These are phyloP conservation scores for Ceratocystis lukuohia DNA, from an alignment of 2,329 filamentous ascomycete species.

Conservation along the genomic window DNA sequence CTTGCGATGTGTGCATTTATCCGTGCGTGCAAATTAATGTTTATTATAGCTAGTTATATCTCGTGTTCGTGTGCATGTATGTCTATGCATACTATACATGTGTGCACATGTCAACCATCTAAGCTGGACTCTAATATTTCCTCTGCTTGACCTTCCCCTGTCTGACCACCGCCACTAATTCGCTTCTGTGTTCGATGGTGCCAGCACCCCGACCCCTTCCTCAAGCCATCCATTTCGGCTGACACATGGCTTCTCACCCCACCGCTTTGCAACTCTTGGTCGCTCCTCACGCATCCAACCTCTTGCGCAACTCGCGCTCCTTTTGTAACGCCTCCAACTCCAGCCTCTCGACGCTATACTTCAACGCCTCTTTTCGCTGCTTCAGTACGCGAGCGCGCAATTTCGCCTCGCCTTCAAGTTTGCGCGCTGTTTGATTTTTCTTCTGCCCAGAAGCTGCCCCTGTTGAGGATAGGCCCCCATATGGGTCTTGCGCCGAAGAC, in stretches of 20 bases:
- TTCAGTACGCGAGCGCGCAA: conserved; percentile 47
- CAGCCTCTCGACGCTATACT: conserved; percentile 74
- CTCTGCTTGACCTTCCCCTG: background rate
- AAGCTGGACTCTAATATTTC: background rate
- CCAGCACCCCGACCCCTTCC: background rate
- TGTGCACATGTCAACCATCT: background rate
- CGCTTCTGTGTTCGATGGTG: background rate
- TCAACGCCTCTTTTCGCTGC: conserved; percentile 72
- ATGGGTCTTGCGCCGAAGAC: conserved; percentile 14
- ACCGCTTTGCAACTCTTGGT: too few species aligned
- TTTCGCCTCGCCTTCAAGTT: conserved; percentile 41
- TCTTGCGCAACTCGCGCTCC: conserved; percentile 44
- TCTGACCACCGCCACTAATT: background rate
- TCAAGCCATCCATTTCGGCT: background rate
- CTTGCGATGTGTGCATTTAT: background rate
- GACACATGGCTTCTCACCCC: background rate
- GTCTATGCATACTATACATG: background rate
- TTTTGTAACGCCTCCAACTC: conserved; percentile 76
- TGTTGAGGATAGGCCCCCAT: background rate
- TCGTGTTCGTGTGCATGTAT: background rate
- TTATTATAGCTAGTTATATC: background rate
- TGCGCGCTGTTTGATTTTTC: conserved; percentile 17
- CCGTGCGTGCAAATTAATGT: background rate
- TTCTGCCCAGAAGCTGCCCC: conserved; percentile 18
- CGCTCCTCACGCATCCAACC: conserved; percentile 28